Conservation (phyloP, 306 rosid species). For the Cucumis hystrix region DNA sequence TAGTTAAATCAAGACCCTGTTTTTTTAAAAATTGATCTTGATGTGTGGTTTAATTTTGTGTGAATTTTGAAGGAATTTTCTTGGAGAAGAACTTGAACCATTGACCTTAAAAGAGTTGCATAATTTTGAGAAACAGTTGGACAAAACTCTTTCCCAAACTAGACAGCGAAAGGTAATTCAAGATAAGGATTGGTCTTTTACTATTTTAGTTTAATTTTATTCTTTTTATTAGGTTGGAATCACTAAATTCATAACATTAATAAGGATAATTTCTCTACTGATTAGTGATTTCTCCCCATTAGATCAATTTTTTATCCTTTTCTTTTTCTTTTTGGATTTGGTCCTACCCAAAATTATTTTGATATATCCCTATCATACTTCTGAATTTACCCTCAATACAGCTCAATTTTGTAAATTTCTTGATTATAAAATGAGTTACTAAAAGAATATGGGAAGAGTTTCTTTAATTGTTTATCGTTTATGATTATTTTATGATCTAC, state of each 20-base stretch:
- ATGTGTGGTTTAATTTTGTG: conserved; percentile 2
- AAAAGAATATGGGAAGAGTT: too few relatives aligned
- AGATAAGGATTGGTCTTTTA: neutral
- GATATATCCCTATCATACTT: neutral
- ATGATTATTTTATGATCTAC: too few relatives aligned
- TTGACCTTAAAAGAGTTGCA: conserved; percentile 47
- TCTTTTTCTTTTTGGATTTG: neutral
- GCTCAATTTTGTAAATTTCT: neutral
- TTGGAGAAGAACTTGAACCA: conserved; percentile 65
- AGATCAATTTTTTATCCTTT: too few relatives aligned
- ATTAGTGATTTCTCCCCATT: neutral
- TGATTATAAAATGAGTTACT: too few relatives aligned
- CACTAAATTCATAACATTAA: neutral
- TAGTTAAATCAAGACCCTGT: neutral
- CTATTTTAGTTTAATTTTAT: too few relatives aligned
- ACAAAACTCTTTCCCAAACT: conserved; percentile 33
- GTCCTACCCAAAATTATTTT: neutral
- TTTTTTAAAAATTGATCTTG: neutral
- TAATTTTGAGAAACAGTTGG: conserved; percentile 53
- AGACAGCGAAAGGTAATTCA: conserved; percentile 48
- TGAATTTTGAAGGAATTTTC: conserved; percentile 56
- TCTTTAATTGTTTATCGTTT: neutral
- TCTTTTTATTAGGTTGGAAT: neutral
- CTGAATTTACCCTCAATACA: neutral
- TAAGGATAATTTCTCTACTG: neutral